These are phyloP conservation scores for Margaritispora aquatica DNA, from an alignment of 495 filamentous ascomycete species.

Conservation along the genomic window DNA sequence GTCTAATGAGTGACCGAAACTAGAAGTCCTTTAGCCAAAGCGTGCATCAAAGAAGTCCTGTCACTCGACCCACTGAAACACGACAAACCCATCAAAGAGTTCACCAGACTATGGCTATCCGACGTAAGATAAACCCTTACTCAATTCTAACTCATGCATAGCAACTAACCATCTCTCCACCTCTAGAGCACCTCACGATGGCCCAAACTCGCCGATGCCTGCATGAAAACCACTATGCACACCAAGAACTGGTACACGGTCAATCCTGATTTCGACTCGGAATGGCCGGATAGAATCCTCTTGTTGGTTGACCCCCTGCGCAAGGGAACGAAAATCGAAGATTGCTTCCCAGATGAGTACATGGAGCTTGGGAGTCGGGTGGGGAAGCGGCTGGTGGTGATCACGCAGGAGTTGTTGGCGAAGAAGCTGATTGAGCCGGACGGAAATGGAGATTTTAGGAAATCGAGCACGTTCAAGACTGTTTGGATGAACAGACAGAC, in stretches of 20 bases:
- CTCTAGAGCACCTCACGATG: not conserved
- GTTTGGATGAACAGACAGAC: not conserved
- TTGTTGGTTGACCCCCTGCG: not conserved
- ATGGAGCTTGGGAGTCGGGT: not conserved
- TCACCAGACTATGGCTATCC: not conserved
- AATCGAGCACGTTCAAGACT: not conserved
- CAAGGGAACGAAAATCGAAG: not conserved
- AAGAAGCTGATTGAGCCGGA: not conserved
- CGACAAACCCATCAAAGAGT: not conserved
- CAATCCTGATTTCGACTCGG: not conserved
- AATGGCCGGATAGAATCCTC: not conserved
- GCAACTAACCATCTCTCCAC: not conserved
- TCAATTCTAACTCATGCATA: not conserved
- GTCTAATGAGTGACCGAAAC: not conserved
- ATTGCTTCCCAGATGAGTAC: not conserved
- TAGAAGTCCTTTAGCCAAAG: not conserved
- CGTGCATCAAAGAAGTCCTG: not conserved
- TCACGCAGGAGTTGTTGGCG: not conserved
- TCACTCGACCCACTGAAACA: not conserved
- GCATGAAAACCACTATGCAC: conserved; percentile 5
- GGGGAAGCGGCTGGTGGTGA: not conserved
- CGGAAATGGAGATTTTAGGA: not conserved
- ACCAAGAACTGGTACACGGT: not conserved
- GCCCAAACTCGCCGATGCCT: not conserved
- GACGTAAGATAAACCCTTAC: not conserved